A percentile compares a stretch with the other conserved stretches of the same genome.
These are phyloP conservation scores for Aspergillus sp. DNA, from an alignment of 2,329 filamentous ascomycete species.

Conservation along the genomic window DNA sequence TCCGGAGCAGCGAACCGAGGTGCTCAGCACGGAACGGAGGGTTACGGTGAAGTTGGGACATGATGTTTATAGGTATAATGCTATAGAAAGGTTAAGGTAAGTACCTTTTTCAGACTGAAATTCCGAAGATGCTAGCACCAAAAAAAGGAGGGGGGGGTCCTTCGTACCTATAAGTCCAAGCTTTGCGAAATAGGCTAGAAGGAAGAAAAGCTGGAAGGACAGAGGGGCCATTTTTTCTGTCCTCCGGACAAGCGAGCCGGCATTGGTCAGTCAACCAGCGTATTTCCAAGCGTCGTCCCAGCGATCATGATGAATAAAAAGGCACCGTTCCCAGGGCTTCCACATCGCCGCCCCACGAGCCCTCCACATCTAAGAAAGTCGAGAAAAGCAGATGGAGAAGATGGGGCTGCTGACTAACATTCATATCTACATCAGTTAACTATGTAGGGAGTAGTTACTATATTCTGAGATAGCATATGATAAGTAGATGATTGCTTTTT, in stretches of 20 bases:
- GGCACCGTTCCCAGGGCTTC: not conserved
- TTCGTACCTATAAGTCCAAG: not conserved
- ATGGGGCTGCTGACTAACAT: not conserved
- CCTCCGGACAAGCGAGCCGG: too few species aligned
- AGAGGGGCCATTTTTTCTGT: too few species aligned
- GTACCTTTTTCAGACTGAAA: not conserved
- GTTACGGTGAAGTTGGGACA: constrained; percentile 30
- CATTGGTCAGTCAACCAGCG: too few species aligned
- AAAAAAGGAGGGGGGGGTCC: not conserved
- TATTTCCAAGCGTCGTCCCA: too few species aligned
- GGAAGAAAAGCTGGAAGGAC: too few species aligned
- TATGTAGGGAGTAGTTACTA: not conserved
- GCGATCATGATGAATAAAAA: not conserved
- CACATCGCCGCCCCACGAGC: not conserved
- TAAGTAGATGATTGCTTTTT: too few species aligned
- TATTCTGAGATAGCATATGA: too few species aligned
- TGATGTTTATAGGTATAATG: constrained; percentile 6
- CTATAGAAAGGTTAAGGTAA: too few species aligned
- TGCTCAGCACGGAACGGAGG: constrained; percentile 66
- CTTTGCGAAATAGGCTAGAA: too few species aligned
- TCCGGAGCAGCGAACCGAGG: constrained; percentile 62
- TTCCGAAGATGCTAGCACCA: not conserved
- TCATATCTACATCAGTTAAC: not conserved
- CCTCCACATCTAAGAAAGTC: not conserved
- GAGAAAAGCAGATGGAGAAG: not conserved